phyloP scores from a whole-genome alignment of 176 grass and related monocot species.

The Olyra latifolia region DNA sequence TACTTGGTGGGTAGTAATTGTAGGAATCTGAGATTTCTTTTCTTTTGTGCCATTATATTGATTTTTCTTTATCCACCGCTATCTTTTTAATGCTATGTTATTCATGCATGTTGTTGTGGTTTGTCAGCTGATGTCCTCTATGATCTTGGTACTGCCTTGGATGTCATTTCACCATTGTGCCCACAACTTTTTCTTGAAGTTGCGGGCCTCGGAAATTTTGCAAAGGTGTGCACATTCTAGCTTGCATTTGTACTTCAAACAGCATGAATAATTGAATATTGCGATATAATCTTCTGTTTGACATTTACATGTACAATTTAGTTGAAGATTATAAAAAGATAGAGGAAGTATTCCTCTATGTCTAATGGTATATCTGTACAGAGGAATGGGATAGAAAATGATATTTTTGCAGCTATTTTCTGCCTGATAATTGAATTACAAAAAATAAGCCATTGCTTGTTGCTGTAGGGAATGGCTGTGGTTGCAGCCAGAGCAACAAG shows the following conservation, averaged over 20 bases:
- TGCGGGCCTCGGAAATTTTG: slow-evolving; percentile 89
- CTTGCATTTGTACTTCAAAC: slow-evolving; percentile 1
- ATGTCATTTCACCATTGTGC: slow-evolving; percentile 89
- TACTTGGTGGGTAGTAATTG: slow-evolving; percentile 60
- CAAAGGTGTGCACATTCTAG: slow-evolving; percentile 70
- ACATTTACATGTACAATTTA: background rate
- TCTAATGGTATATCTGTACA: background rate
- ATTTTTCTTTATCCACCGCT: background rate
- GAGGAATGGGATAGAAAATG: no score
- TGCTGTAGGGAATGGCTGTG: slow-evolving; percentile 79
- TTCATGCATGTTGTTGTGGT: slow-evolving; percentile 1
- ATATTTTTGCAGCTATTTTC: background rate
- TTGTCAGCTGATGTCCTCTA: slow-evolving; percentile 95
- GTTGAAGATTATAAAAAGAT: background rate
- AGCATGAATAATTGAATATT: background rate
- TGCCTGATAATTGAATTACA: slow-evolving; percentile 5
- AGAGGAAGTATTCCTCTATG: background rate
- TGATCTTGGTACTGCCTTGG: slow-evolving; percentile 88
- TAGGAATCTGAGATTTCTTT: slow-evolving; percentile 4
- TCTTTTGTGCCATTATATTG: background rate
- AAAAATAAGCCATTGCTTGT: background rate
- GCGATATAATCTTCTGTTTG: background rate
- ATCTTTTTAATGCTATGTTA: slow-evolving; percentile 2
- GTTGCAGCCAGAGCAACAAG: slow-evolving; percentile 91
- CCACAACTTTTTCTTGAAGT: slow-evolving; percentile 98